Base-by-base conservation (phyloP, 192 early-diverging fungal species). In the Diversispora epigaea region DNA sequence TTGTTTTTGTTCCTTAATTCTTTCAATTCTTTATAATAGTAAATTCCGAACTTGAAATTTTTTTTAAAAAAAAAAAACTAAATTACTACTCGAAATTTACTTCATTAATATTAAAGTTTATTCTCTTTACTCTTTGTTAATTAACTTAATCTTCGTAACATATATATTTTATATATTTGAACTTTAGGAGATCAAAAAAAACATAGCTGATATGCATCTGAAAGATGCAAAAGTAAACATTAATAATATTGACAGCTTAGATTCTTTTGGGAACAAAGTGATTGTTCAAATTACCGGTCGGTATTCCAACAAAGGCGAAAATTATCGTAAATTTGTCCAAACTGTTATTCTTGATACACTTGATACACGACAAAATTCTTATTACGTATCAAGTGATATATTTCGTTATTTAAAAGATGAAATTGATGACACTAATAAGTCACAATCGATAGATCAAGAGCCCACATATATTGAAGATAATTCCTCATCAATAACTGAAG, bases 341-440 rank as follows among this genome's bases (percentile, higher is more conserved):
- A 95, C 95, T 39, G 96, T 98, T 80, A 89, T 95, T 73, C 82
- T 98, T 62, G 96, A 92, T 55, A 86, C 91, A 80, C 82, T 98
- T 62, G 96, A 92, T 55, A 86, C 91, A 80, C 95, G 95, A 79
- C 91, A 91, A 19, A 86, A 86, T 58, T 94, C 94, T n/a, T 98
- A 94, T 83, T 96, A 93, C 78, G 94, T 98, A 32, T 82, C 91
- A 82, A 95, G 95, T 77, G 94, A 96, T 79, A 95, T 98, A 71
- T 92, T 98, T 86, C 91, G 96, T 71, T 96, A 92, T 84, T 82
- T 98, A 78, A 93, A 93, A 79, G 95, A 98, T n/a, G 95, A 96
- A 71, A 80, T 80, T 64, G 90, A 89, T 45, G 90, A 88, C 15
- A 41, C 25, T 17, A 40, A 9, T 64, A 64, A 64, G n/a, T 40